phyloP scores from a whole-genome alignment of 1,284 basidiomycete species.

The Pholiota adiposa region DNA sequence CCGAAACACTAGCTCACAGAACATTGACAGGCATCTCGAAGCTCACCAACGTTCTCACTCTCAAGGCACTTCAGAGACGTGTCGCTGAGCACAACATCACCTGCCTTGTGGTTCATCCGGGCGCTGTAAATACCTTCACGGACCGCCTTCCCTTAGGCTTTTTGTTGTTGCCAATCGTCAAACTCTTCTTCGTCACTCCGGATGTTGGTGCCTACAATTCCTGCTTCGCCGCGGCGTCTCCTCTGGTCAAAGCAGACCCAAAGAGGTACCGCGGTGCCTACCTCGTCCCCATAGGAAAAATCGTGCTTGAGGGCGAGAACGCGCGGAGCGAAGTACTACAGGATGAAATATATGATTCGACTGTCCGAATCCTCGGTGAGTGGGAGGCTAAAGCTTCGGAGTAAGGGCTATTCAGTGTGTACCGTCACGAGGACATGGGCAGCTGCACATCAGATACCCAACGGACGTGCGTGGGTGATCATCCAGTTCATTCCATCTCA shows the following conservation, averaged over 20 bases:
- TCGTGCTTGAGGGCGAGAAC: neutral
- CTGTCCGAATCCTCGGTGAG: slow-evolving; percentile 1
- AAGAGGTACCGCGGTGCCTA: slow-evolving; percentile 4
- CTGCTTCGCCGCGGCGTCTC: slow-evolving; percentile 5
- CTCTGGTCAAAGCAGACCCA: neutral
- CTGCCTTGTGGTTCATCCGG: slow-evolving; percentile 12
- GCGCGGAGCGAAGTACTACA: slow-evolving; percentile 2
- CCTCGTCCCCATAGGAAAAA: slow-evolving; percentile 1
- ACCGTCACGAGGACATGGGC: neutral
- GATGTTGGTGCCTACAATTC: slow-evolving; percentile 3
- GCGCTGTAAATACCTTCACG: slow-evolving; percentile 12
- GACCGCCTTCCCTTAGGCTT: neutral
- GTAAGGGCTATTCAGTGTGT: neutral
- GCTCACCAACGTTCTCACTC: slow-evolving; percentile 9
- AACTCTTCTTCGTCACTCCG: slow-evolving; percentile 20
- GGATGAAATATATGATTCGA: slow-evolving; percentile 7
- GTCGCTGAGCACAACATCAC: slow-evolving; percentile 3
- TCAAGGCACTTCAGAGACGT: slow-evolving; percentile 9
- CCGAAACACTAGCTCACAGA: neutral
- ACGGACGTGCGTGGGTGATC: neutral
- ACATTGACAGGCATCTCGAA: slow-evolving; percentile 8
- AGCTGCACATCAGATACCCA: neutral
- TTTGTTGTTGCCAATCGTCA: slow-evolving; percentile 13
- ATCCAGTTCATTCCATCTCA: neutral
- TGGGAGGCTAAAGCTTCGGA: slow-evolving; percentile 1